Evolutionary conservation across 352 stramenopile genomes (phyloP), one percentile per base, ranked within the genome.

Genomic region (Pythium rhizo-oryzae): DNA sequence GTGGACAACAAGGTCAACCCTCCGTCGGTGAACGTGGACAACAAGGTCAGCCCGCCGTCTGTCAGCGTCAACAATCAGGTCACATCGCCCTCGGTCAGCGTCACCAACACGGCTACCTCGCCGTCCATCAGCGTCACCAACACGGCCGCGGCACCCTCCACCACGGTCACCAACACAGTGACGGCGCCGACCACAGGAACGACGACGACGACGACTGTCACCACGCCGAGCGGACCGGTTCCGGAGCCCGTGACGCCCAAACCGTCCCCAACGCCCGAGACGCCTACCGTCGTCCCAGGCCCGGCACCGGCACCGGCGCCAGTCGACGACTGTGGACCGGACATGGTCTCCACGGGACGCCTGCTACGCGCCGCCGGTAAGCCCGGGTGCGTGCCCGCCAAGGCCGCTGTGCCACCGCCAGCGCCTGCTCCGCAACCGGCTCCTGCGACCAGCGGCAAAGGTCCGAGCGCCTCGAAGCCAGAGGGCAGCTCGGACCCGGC

Each of bases 41-140:
- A 62, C 56, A 41, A 41, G 8, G 39, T 62, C 23, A 16, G 15
- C 2, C 35, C 56, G 0, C 56, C 56, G 12, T 62, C 56, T 4
- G 56, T 62, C 16, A 51, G 44, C n/a, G 39, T 62, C 8, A 59
- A 41, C 47, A 66, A 66, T 49, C 24, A 25, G 5, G 47, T 59
- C n/a, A 28, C n/a, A 4, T 33, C 59, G 18, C 59, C 59, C 6
- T 61, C 54, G 18, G 39, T 50, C 15, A 61, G 33, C 33, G 21
- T 61, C 24, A 51, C 54, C 9, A 61, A 61, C 54, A 51, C 54
- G 3, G 37, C 11, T 8, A 47, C 19, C 0, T 35, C 54, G 35
- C 37, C 37, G 3, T 43, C 37, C 37, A 43, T 9, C 37, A 18
- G 4, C 3, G 37, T 43, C 37, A 43, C 37, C 37, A n/a, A n/a